Base-by-base conservation (phyloP, 129 eudicot genomes). In the Artemisia argyi region DNA sequence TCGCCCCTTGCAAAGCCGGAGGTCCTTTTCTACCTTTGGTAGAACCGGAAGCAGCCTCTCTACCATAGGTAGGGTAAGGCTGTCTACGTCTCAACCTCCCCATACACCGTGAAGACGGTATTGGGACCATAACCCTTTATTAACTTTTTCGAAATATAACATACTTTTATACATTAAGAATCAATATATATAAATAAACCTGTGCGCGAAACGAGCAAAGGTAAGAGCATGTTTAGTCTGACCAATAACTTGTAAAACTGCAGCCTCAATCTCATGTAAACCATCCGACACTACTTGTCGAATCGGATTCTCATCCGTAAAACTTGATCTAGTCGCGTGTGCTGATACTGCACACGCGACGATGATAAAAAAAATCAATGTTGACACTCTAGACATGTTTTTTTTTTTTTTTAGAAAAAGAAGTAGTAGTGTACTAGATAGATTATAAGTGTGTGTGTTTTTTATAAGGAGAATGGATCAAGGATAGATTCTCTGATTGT, bases 171-270 rank as follows among this genome's bases (percentile, higher is more conserved):
- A 6, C 10, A 8, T 9, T 7, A 1, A 19, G 35, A 58, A 58
- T 58, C 10, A 58, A 58, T 50, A 50, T 2, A 8, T 20, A 58
- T 2, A 18, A 7, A 20, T 20, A 20, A 0, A 88, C 98, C 92
- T 86, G 73, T 86, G 96, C 79, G 96, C 95, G 67, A 86, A 95
- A 61, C 99, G 91, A 61, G 96, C 97, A 66, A 95, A 95, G 84
- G 91, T 81, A 73, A 88, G 86, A 73, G 96, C 92, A 69, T 84
- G 96, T 3, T 79, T 88, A 73, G 91, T 80, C 72, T 85, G 61
- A 47, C 99, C 99, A 65, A 95, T 48, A 55, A 78, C 83, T 48
- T 78, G 57, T 35, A 83, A 65, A 68, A 95, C 77, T 3, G 85
- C 68, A 18, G 79, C 24, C 66, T 90, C 88, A 2, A 95, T 76